Evolutionary conservation across 192 early-diverging fungal genomes (phyloP).

Genomic region (Neocallimastix lanati): DNA sequence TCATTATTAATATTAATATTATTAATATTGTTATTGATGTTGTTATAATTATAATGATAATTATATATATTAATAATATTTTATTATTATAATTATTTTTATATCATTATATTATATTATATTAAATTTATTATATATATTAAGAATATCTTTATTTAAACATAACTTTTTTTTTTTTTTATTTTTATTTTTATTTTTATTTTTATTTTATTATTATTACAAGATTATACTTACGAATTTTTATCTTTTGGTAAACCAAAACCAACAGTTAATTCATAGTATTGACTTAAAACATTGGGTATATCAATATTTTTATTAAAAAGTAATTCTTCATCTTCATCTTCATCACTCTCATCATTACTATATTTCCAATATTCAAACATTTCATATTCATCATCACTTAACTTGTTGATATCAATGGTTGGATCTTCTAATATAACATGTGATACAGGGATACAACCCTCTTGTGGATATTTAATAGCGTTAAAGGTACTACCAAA

Average conservation of each 20-base stretch:
- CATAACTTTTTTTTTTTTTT: too few species aligned
- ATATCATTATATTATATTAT: too few species aligned
- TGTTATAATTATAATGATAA: too few species aligned
- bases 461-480: constrained; percentile 7
- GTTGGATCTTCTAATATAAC: background rate
- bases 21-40: too few species aligned
- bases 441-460: background rate
- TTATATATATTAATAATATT: too few species aligned
- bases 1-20: too few species aligned
- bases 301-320: background rate
- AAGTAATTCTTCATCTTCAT: background rate
- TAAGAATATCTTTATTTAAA: too few species aligned
- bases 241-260: background rate
- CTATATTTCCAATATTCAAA: background rate
- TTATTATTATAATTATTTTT: too few species aligned
- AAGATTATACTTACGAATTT: background rate
- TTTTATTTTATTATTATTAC: too few species aligned
- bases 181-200: too few species aligned
- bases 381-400: background rate
- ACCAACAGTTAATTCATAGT: background rate
- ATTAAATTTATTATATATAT: too few species aligned
- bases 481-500: constrained; percentile 36
- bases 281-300: background rate
- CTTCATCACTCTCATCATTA: background rate
- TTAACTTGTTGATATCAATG: background rate